Percentiles rank a stretch among this genome's conserved stretches.
Conservation (phyloP, 2,329 filamentous ascomycete species). For the Pyrenochaeta sp. region DNA sequence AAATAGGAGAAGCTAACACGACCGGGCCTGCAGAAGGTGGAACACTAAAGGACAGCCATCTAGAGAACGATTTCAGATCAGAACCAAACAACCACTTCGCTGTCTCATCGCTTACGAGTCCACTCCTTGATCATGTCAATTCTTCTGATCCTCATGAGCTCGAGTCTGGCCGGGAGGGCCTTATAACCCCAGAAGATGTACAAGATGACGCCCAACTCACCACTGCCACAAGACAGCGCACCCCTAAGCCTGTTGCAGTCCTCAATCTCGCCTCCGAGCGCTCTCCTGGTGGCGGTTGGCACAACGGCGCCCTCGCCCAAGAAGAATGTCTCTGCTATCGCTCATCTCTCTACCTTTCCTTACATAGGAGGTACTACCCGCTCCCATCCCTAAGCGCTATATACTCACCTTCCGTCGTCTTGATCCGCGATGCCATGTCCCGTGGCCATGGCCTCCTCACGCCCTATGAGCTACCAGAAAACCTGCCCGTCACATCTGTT, state of each 20-base stretch:
- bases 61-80: too few relatives aligned
- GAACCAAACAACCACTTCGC: too few relatives aligned
- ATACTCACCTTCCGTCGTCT: conserved; percentile 68
- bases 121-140: too few relatives aligned
- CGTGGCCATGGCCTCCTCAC: conserved; percentile 59
- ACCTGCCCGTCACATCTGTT: conserved; percentile 64
- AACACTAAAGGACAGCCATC: too few relatives aligned
- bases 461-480: conserved; percentile 31
- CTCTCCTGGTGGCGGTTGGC: conserved; percentile 70
- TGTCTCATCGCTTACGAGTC: too few relatives aligned
- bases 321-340: conserved; percentile 75
- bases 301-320: conserved; percentile 69
- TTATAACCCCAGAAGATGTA: too few relatives aligned
- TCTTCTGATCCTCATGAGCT: too few relatives aligned
- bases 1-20: neutral
- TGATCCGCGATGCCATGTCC: conserved; percentile 63
- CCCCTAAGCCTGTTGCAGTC: conserved; percentile 60
- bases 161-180: too few relatives aligned
- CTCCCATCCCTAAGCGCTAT: conserved; percentile 60
- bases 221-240: neutral
- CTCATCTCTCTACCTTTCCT: conserved; percentile 61
- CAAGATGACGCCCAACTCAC: neutral
- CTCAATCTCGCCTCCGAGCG: conserved; percentile 72
- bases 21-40: neutral
- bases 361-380: conserved; percentile 63